Evolutionary conservation across 2,329 filamentous ascomycete genomes (phyloP), one percentile per base, ranked within the genome.

Genomic region (Endoconidiophora polonica): DNA sequence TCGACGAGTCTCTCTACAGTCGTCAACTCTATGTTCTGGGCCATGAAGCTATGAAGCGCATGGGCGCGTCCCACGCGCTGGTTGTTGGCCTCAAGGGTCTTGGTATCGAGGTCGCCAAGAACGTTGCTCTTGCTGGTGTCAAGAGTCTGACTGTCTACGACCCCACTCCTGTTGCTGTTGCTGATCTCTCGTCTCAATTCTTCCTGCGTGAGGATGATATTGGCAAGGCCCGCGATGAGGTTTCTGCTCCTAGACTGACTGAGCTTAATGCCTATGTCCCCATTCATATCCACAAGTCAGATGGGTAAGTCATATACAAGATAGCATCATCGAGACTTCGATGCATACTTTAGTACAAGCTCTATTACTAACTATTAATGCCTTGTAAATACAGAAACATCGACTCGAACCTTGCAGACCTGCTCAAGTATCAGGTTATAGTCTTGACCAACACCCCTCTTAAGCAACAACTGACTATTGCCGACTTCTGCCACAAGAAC

Each of bases 31-130:
- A 83, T 61, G 79, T 82, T 54, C 65, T 81, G 47, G 78, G 78
- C 56, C 78, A 82, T 59, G 78, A 81, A 66, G 91, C 91, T 57
- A 98, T 98, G 91, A 96, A 94, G 74, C 87, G 91, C 61, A 98
- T 98, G 91, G 79, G 88, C 61, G 85, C 87, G 55, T 96, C 91
- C 50, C 93, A 96, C 62, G 77, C 98, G 54, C 83, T 98, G 48
- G 74, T 98, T 51, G 83, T 90, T 55, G 91, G 91, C 56, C 71
- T 96, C 57, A 90, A 91, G 65, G 91, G 91, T 47, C 76, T 98
- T 39, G 91, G 91, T 70, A 90, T 95, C 50, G 91, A 98, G 68
- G 91, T 98, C 59, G 90, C 91, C 61, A 98, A 98, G 76, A 98
- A 98, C 61, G 86, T 98, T 61, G 91, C 91, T 54, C 81, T 98